phyloP scores from a whole-genome alignment of 441 rosid species.

The Omphalea diandra region DNA sequence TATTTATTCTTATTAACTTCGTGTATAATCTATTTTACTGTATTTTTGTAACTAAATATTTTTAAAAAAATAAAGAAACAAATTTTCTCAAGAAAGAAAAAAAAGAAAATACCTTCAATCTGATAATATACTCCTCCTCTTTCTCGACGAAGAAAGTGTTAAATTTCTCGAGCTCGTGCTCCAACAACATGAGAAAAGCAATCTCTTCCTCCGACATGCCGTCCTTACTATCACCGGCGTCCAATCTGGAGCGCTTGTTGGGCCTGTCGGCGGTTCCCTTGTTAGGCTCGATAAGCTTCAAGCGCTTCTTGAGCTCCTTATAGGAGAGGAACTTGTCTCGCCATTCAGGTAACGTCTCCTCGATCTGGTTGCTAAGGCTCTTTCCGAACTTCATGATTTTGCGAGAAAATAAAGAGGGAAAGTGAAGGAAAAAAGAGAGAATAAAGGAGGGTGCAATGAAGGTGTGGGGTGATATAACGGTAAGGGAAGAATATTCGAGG shows the following conservation, averaged over 20 bases:
- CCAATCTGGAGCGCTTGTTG: slow-evolving; percentile 48
- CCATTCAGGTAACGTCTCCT: slow-evolving; percentile 81
- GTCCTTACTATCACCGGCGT: slow-evolving; percentile 13
- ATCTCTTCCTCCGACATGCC: slow-evolving; percentile 64
- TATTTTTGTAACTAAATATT: too few species aligned
- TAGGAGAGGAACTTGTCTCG: slow-evolving; percentile 80
- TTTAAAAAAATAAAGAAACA: too few species aligned
- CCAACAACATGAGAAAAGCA: slow-evolving; percentile 63
- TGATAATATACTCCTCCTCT: slow-evolving; percentile 91
- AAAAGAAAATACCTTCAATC: slow-evolving; percentile 55
- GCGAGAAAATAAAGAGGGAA: slow-evolving; percentile 12
- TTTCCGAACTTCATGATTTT: slow-evolving; percentile 82
- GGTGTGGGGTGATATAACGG: slow-evolving; percentile 34
- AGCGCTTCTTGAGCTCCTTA: slow-evolving; percentile 74
- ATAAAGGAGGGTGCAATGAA: background rate
- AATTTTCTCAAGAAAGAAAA: background rate
- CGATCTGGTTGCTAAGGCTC: slow-evolving; percentile 84
- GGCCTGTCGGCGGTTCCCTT: slow-evolving; percentile 39
- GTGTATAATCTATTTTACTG: too few species aligned
- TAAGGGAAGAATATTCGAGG: slow-evolving; percentile 55
- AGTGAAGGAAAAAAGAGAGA: slow-evolving; percentile 4
- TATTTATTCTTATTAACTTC: too few species aligned
- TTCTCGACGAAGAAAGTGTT: slow-evolving; percentile 81
- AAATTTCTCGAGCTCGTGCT: slow-evolving; percentile 85
- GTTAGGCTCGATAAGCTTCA: slow-evolving; percentile 64